Conservation (phyloP, 345 rosid species). For the Eucalyptus polybractea region DNA sequence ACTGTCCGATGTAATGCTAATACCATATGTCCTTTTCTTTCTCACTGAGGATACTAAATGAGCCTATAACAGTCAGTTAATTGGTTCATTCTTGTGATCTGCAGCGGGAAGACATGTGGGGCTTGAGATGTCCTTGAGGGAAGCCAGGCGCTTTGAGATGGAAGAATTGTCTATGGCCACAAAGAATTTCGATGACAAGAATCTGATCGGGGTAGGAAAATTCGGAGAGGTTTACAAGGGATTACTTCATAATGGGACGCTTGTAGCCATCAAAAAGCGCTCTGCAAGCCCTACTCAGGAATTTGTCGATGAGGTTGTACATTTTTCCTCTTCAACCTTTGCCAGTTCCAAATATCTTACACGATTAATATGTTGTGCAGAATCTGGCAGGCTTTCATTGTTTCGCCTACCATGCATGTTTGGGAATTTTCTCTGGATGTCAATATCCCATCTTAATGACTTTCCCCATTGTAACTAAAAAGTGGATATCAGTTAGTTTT, state of each 20-base stretch:
- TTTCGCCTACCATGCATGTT: neutral
- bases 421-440: neutral
- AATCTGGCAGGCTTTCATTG: neutral
- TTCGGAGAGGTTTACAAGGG: constrained; percentile 92
- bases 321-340: neutral
- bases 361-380: neutral
- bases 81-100: neutral
- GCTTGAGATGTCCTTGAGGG: constrained; percentile 55
- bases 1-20: constrained; percentile 46
- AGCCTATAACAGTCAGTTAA: neutral
- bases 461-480: neutral
- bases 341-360: neutral
- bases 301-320: constrained; percentile 67
- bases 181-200: constrained; percentile 55
- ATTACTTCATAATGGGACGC: constrained; percentile 80
- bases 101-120: constrained; percentile 57
- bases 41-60: neutral
- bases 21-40: neutral
- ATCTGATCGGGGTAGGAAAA: constrained; percentile 79
- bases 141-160: constrained; percentile 74
- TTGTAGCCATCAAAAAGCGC: constrained; percentile 89
- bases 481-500: neutral
- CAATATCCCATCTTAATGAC: neutral
- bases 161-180: constrained; percentile 84
- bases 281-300: constrained; percentile 61